Percentiles rank a stretch among this genome's conserved stretches.
Conservation (phyloP, 2,329 filamentous ascomycete species). For the Ophiosphaerella korrae region DNA sequence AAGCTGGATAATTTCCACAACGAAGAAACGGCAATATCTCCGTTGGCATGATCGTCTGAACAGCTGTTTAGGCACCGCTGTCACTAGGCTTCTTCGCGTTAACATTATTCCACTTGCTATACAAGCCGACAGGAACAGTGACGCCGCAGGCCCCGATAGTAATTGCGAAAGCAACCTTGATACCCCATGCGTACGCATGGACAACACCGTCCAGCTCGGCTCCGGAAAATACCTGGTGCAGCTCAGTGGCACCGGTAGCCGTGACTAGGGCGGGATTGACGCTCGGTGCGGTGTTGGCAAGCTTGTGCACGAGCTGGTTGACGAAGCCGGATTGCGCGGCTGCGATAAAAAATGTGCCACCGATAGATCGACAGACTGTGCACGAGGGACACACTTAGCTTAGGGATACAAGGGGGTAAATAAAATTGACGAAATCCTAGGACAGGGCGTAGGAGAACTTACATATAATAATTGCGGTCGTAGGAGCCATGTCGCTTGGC, state of each 20-base stretch:
- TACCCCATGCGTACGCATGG: conserved; percentile 10
- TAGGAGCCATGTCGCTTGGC: conserved; percentile 41
- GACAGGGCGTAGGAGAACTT: conserved; percentile 1
- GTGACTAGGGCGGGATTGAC: conserved; percentile 31
- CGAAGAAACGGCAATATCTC: conserved; percentile 5
- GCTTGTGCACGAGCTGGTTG: conserved; percentile 39
- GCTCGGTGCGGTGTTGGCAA: conserved; percentile 39
- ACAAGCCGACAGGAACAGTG: conserved; percentile 25
- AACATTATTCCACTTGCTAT: conserved; percentile 10
- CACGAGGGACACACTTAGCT: conserved; percentile 3
- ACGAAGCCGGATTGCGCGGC: conserved; percentile 49
- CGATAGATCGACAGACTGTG: conserved; percentile 47
- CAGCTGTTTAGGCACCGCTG: neutral
- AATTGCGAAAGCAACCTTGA: conserved; percentile 15
- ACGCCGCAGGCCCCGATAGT: conserved; percentile 25
- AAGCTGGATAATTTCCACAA: conserved; percentile 3
- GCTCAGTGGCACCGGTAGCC: conserved; percentile 48
- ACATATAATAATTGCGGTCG: conserved; percentile 44
- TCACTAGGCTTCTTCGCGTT: conserved; percentile 6
- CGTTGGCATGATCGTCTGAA: conserved; percentile 4
- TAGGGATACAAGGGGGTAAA: conserved; percentile 1
- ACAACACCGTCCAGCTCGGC: conserved; percentile 7
- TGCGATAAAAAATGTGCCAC: conserved; percentile 48
- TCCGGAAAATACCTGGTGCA: conserved; percentile 28
- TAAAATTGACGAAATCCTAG: conserved; percentile 4